Conservation (phyloP, 2,329 filamentous ascomycete species). For the Microcyclospora pomicola region DNA sequence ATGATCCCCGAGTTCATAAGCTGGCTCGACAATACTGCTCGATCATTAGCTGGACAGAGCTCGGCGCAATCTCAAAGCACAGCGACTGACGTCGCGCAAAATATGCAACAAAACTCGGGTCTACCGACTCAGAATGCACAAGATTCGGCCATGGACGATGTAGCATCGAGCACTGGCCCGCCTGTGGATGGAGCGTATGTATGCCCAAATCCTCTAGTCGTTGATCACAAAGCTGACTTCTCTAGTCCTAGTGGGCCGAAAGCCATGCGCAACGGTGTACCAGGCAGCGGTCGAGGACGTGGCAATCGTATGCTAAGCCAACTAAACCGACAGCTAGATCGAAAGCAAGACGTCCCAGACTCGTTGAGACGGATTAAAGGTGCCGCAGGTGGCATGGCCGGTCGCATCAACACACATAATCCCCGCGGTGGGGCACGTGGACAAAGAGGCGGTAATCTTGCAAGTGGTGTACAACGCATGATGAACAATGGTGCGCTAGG, state of each 20-base stretch:
- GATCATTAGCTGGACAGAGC: conserved; percentile 34
- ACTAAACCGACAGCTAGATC: conserved; percentile 56
- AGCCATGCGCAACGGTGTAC: conserved; percentile 69
- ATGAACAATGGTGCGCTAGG: conserved; percentile 15
- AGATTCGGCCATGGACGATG: conserved; percentile 61
- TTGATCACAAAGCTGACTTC: conserved; percentile 6
- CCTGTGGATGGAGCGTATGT: conserved; percentile 32
- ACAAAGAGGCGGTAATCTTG: conserved; percentile 39
- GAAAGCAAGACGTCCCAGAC: conserved; percentile 51
- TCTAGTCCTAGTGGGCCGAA: conserved; percentile 81
- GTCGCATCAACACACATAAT: conserved; percentile 65
- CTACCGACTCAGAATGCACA: conserved; percentile 21
- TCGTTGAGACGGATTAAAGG: conserved; percentile 61
- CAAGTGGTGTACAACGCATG: conserved; percentile 27
- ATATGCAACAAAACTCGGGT: conserved; percentile 1
- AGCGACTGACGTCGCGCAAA: background rate
- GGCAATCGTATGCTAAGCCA: conserved; percentile 78
- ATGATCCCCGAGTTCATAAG: conserved; percentile 69
- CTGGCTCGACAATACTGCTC: conserved; percentile 67
- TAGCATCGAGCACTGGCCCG: conserved; percentile 16
- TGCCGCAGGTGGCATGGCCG: conserved; percentile 49
- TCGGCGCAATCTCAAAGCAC: conserved; percentile 48
- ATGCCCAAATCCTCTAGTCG: conserved; percentile 1
- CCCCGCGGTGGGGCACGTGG: conserved; percentile 55
- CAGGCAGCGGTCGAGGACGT: conserved; percentile 37